Conservation (phyloP, 768 basidiomycete species). For the Russula compacta region DNA sequence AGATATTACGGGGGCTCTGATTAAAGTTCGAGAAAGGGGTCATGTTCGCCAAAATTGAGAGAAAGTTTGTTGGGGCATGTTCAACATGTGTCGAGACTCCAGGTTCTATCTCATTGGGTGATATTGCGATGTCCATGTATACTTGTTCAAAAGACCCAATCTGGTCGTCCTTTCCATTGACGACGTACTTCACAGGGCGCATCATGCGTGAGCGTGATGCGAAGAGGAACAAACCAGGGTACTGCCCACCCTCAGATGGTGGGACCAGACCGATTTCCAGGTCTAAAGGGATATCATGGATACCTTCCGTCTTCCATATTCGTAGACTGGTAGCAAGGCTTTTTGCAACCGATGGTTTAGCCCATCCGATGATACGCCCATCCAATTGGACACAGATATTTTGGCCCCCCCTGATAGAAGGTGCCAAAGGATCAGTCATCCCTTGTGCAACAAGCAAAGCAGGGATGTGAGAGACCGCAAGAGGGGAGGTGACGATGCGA, state of each 20-base stretch:
- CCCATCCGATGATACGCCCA: constrained; percentile 92
- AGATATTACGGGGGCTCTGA: constrained; percentile 89
- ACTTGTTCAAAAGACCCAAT: constrained; percentile 98
- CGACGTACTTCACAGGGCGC: constrained; percentile 89
- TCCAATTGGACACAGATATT: constrained; percentile 93
- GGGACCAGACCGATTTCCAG: constrained; percentile 92
- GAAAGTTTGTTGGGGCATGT: constrained; percentile 87
- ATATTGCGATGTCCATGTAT: constrained; percentile 96
- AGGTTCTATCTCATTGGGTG: constrained; percentile 67
- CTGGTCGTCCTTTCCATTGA: constrained; percentile 80
- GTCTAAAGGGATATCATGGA: constrained; percentile 77
- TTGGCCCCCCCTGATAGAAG: constrained; percentile 69
- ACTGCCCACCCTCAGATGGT: constrained; percentile 81
- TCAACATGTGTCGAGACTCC: constrained; percentile 86
- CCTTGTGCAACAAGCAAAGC: constrained; percentile 76
- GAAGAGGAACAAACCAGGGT: constrained; percentile 93
- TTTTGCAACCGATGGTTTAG: constrained; percentile 58
- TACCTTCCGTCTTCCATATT: constrained; percentile 89
- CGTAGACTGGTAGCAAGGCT: constrained; percentile 81
- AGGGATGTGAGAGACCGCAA: constrained; percentile 73
- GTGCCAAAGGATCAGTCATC: constrained; percentile 85
- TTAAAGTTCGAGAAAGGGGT: constrained; percentile 99
- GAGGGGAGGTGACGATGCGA: constrained; percentile 73
- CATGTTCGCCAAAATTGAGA: constrained; percentile 93
- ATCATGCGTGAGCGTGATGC: constrained; percentile 87